A percentile compares a stretch with the other conserved stretches of the same genome.
Conservation (phyloP, 331 rosid genomes). For the Dryas integrifolia region DNA sequence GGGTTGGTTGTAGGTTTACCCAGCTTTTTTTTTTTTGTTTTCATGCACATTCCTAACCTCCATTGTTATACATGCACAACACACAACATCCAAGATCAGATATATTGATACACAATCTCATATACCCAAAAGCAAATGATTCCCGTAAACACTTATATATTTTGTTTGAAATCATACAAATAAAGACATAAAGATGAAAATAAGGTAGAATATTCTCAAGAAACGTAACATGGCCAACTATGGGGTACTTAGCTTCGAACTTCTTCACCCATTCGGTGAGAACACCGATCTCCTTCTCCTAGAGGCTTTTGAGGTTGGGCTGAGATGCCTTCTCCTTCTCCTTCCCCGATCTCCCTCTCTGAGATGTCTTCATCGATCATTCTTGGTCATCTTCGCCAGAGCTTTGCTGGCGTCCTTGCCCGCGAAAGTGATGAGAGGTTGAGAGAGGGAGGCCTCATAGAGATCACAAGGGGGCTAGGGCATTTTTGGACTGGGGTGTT, state of each 20-base stretch:
- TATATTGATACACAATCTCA: too few species aligned
- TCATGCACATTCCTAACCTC: too few species aligned
- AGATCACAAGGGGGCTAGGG: too few species aligned
- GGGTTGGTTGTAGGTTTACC: too few species aligned
- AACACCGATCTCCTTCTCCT: slow-evolving; percentile 93
- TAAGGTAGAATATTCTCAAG: slow-evolving; percentile 23
- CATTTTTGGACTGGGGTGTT: too few species aligned
- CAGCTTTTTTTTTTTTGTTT: too few species aligned
- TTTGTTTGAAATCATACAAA: neutral
- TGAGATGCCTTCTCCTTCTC: too few species aligned
- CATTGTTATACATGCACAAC: too few species aligned
- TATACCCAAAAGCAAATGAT: slow-evolving; percentile 6
- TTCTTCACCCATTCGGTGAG: slow-evolving; percentile 90
- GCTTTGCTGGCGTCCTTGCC: slow-evolving; percentile 95
- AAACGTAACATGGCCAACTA: slow-evolving; percentile 55
- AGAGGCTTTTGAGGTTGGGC: slow-evolving; percentile 69
- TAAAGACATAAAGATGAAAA: neutral
- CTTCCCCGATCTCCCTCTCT: too few species aligned
- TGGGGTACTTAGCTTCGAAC: slow-evolving; percentile 86
- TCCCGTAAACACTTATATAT: neutral
- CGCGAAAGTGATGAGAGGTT: slow-evolving; percentile 40
- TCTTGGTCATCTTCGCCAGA: slow-evolving; percentile 88
- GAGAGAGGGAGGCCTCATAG: too few species aligned
- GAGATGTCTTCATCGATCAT: slow-evolving; percentile 66
- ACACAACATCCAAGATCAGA: too few species aligned